Conservation (phyloP, 352 stramenopile species). For the Aphanomyces astaci region DNA sequence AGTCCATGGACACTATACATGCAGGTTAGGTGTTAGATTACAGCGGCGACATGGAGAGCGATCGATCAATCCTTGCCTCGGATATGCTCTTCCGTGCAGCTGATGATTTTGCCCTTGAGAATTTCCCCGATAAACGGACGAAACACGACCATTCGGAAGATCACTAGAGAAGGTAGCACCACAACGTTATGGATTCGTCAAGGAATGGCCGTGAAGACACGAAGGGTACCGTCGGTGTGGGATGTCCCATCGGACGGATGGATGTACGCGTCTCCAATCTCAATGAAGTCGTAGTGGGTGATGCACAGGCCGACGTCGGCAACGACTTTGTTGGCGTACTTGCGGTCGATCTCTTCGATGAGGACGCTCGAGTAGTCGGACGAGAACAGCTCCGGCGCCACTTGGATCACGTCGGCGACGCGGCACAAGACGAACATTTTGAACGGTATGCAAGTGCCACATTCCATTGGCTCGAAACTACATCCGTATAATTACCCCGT, state of each 20-base stretch:
- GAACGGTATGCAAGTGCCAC: slow-evolving; percentile 2
- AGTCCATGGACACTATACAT: slow-evolving; percentile 74
- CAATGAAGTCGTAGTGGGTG: slow-evolving; percentile 85
- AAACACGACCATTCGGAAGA: slow-evolving; percentile 87
- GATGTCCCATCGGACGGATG: slow-evolving; percentile 79
- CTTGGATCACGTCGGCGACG: slow-evolving; percentile 78
- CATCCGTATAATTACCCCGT: neutral
- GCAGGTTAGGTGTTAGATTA: neutral
- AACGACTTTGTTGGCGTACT: slow-evolving; percentile 88
- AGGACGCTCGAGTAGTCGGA: slow-evolving; percentile 79
- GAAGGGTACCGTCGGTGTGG: slow-evolving; percentile 56
- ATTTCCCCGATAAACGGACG: slow-evolving; percentile 82
- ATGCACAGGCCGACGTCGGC: slow-evolving; percentile 82
- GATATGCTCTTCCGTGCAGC: slow-evolving; percentile 84
- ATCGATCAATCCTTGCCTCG: slow-evolving; percentile 33
- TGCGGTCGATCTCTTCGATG: slow-evolving; percentile 83
- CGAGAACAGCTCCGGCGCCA: slow-evolving; percentile 71
- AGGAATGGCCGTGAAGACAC: too few relatives aligned
- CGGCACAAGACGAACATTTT: slow-evolving; percentile 79
- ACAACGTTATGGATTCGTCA: too few relatives aligned
- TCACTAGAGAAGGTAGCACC: slow-evolving; percentile 33
- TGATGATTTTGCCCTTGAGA: slow-evolving; percentile 82
- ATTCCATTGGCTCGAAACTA: slow-evolving; percentile 3
- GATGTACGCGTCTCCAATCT: slow-evolving; percentile 78
- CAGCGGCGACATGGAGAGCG: too few relatives aligned